phyloP scores from a whole-genome alignment of 192 early-diverging fungal species.

The Phlyctochytrium planicorne region DNA sequence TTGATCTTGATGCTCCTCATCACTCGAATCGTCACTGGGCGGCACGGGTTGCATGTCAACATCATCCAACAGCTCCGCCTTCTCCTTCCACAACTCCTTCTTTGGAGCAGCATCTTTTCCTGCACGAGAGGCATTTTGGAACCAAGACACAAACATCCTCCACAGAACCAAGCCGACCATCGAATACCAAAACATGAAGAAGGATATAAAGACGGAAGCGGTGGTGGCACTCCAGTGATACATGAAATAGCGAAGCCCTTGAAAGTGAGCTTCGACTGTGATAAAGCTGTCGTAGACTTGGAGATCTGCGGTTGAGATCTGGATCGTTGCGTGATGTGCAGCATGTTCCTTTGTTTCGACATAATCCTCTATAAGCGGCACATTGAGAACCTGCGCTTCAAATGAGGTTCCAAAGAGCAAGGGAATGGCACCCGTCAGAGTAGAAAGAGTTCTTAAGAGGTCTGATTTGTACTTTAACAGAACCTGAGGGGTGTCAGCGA shows the following conservation, averaged over 20 bases:
- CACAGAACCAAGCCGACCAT: constrained; percentile 32
- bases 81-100: too few relatives aligned
- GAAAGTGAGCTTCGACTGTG: constrained; percentile 58
- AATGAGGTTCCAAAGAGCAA: constrained; percentile 44
- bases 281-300: constrained; percentile 55
- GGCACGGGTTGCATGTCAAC: too few relatives aligned
- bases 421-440: constrained; percentile 36
- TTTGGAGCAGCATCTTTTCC: too few relatives aligned
- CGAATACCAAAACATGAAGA: constrained; percentile 55
- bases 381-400: constrained; percentile 46
- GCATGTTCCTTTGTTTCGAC: constrained; percentile 50
- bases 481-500: constrained; percentile 27
- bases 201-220: constrained; percentile 52
- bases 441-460: constrained; percentile 32
- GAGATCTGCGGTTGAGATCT: constrained; percentile 45
- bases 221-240: constrained; percentile 69
- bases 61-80: too few relatives aligned
- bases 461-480: constrained; percentile 42
- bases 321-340: constrained; percentile 46
- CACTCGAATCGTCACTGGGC: too few relatives aligned
- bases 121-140: too few relatives aligned
- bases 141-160: constrained; percentile 33
- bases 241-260: constrained; percentile 73
- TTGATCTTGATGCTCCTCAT: too few relatives aligned
- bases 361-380: constrained; percentile 52